Evolutionary conservation across 208 protist genomes (phyloP), one percentile per base, ranked within the genome.

Genomic region (Sergeia podlipaevii): DNA sequence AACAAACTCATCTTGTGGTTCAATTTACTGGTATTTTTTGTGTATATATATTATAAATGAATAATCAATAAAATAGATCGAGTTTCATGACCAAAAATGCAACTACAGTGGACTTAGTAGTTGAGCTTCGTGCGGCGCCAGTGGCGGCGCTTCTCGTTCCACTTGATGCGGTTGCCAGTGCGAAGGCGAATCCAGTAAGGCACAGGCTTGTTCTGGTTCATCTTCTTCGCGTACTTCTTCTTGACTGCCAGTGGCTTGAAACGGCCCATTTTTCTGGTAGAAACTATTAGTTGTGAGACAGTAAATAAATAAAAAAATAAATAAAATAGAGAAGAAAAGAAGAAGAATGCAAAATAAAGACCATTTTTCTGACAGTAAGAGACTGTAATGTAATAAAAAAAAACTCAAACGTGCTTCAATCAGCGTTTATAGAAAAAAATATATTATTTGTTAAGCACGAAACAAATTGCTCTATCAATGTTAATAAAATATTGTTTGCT

Each of bases 111-210:
- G 34, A 17, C 32, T 81, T 89, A 95, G 62, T 81, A 95, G 80
- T 93, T 80, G 59, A 97, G 85, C 88, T 97, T 97, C 59, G 91
- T 96, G 79, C 93, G 89, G 70, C 91, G 87, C 93, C 93, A 97
- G 82, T 97, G 89, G 68, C 93, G 89, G 79, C 93, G 87, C 86
- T 97, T 97, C 68, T 91, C 84, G 74, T 97, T 97, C 80, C 89
- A 97, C 78, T 91, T 91, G 62, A 97, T 93, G 65, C 75, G 80
- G 65, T 95, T 96, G 44, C 82, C 91, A 18, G 89, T 96, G 61
- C 82, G 86, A 29, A 97, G 77, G 57, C 93, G 88, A 47, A 96
- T 91, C 83, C 85, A 97, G 76, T 95, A 97, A 36, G 93, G 93
- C 29, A 97, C 80, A 36, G 93, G 90, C 64, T 82, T 80, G 86